Evolutionary conservation across 805 yeast genomes (phyloP).

Genomic region (Middelhovenomyces tepae): DNA sequence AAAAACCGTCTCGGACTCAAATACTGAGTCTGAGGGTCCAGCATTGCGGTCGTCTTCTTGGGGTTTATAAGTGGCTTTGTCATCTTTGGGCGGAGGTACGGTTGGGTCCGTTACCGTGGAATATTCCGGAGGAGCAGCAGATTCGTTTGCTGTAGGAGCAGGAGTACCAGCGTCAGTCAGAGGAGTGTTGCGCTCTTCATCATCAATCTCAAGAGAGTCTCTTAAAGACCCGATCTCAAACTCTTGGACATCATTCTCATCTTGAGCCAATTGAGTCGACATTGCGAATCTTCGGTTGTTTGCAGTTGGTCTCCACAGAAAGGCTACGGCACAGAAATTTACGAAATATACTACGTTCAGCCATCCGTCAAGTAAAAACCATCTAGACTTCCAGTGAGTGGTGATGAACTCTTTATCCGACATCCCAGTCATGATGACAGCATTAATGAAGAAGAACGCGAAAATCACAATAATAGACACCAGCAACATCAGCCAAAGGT

Average conservation of each 20-base stretch:
- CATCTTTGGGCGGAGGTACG: too few species aligned
- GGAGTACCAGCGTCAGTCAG: neutral
- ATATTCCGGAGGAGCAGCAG: constrained; percentile 1
- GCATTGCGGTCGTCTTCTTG: too few species aligned
- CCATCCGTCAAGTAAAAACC: constrained; percentile 89
- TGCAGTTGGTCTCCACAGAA: constrained; percentile 96
- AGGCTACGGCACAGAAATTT: constrained; percentile 74
- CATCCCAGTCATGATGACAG: constrained; percentile 64
- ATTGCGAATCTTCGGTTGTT: constrained; percentile 92
- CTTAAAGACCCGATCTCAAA: constrained; percentile 51
- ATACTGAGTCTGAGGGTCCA: neutral
- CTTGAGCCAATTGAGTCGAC: constrained; percentile 78
- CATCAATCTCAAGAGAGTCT: constrained; percentile 33
- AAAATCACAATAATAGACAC: constrained; percentile 61
- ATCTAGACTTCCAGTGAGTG: constrained; percentile 84
- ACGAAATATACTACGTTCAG: constrained; percentile 80
- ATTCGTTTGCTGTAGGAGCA: neutral
- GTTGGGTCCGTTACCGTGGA: too few species aligned
- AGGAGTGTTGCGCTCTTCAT: constrained; percentile 22
- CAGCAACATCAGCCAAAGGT: constrained; percentile 65
- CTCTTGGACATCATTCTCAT: constrained; percentile 59
- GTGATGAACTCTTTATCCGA: constrained; percentile 70
- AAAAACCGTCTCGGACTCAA: constrained; percentile 3
- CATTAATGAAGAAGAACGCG: constrained; percentile 60
- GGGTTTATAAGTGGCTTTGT: too few species aligned